A percentile compares a stretch with the other conserved stretches of the same genome.
These are phyloP conservation scores for Volvox reticuliferus DNA, from an alignment of 139 green algal genomes.

Conservation along the genomic window DNA sequence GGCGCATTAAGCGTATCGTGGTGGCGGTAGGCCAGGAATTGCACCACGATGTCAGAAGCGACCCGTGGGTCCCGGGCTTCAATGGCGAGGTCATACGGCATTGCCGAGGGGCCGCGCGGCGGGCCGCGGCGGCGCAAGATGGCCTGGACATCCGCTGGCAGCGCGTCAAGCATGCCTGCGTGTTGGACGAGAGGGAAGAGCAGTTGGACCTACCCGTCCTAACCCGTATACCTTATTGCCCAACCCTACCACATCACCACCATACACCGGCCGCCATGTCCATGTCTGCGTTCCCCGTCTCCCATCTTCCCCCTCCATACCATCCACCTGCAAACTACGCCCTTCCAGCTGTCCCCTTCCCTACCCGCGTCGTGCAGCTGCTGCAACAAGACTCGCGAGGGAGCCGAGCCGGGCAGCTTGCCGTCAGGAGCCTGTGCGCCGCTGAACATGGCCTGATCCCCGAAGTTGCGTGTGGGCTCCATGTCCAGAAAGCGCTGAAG, in stretches of 20 bases:
- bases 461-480: constrained; percentile 50
- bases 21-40: constrained; percentile 65
- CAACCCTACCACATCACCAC: too few species aligned
- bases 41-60: constrained; percentile 67
- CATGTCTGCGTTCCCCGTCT: too few species aligned
- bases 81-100: constrained; percentile 59
- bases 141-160: constrained; percentile 64
- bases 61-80: constrained; percentile 67
- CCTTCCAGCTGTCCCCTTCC: neutral
- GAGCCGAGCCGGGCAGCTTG: constrained; percentile 44
- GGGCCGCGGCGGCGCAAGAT: constrained; percentile 48
- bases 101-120: constrained; percentile 16
- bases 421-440: constrained; percentile 44
- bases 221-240: too few species aligned
- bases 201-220: too few species aligned
- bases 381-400: constrained; percentile 64
- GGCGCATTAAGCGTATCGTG: constrained; percentile 63
- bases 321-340: neutral
- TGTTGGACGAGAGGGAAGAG: neutral
- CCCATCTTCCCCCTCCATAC: neutral
- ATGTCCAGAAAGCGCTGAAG: constrained; percentile 57
- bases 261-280: too few species aligned
- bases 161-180: constrained; percentile 62
- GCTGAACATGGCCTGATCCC: constrained; percentile 25
- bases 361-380: constrained; percentile 69